phyloP scores from a whole-genome alignment of 768 basidiomycete species.

The Boletus sp. region DNA sequence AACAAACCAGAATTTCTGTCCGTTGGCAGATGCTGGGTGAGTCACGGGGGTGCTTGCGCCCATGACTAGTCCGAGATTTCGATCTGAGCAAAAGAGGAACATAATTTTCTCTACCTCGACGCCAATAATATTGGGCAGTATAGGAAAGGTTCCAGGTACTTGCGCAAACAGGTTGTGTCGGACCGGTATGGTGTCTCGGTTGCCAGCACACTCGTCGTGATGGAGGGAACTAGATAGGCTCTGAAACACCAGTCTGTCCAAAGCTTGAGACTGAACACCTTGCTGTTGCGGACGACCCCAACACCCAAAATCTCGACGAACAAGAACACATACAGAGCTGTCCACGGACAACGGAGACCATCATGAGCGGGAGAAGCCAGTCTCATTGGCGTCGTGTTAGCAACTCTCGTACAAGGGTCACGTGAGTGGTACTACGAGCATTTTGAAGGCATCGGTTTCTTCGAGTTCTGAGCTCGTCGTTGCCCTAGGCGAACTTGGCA shows the following conservation, averaged over 20 bases:
- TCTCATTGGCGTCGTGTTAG: conserved; percentile 2
- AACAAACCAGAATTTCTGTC: neutral
- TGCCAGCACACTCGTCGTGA: conserved; percentile 21
- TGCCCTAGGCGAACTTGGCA: neutral
- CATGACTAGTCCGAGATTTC: neutral
- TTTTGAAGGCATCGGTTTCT: conserved; percentile 12
- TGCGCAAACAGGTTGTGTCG: neutral
- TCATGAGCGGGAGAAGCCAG: neutral
- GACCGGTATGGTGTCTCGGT: conserved; percentile 5
- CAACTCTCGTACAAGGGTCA: conserved; percentile 10
- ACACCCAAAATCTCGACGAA: neutral
- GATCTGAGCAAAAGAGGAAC: neutral
- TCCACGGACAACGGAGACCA: neutral
- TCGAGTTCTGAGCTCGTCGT: conserved; percentile 8
- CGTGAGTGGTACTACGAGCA: conserved; percentile 15
- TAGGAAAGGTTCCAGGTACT: neutral
- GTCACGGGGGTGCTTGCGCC: neutral
- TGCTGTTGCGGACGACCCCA: neutral
- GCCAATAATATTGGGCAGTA: neutral
- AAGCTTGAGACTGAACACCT: neutral
- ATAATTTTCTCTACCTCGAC: neutral
- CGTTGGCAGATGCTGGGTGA: neutral
- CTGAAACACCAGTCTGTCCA: neutral
- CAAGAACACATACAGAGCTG: neutral
- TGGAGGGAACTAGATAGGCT: neutral